Conservation (phyloP, 441 rosid species). For the Populus tomentosa region DNA sequence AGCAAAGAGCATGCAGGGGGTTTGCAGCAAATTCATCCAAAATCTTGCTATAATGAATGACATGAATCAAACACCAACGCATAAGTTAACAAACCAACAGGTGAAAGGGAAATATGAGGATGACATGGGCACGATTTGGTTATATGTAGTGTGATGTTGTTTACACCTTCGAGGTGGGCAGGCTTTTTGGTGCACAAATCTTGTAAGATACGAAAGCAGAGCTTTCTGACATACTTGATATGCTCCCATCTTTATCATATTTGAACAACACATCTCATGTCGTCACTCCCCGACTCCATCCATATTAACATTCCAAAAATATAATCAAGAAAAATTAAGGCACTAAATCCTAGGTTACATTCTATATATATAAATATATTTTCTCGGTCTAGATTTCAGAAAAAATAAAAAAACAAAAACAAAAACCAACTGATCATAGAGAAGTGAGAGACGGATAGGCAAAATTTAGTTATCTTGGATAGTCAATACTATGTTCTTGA, state of each 20-base stretch:
- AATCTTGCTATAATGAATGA: slow-evolving; percentile 5
- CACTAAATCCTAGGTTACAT: neutral
- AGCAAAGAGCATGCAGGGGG: neutral
- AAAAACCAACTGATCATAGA: neutral
- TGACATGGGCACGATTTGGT: neutral
- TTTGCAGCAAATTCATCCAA: neutral
- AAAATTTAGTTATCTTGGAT: neutral
- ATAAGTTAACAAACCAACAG: neutral
- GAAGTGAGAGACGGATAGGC: neutral
- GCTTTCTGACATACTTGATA: slow-evolving; percentile 24
- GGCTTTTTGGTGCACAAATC: slow-evolving; percentile 28
- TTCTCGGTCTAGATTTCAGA: neutral
- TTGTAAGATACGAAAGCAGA: slow-evolving; percentile 46
- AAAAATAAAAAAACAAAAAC: too few relatives aligned
- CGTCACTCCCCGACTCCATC: slow-evolving; percentile 16
- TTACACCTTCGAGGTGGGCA: slow-evolving; percentile 35
- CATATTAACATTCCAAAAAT: neutral
- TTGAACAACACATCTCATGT: slow-evolving; percentile 4
- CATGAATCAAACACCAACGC: neutral
- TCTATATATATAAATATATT: neutral
- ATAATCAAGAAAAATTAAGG: neutral
- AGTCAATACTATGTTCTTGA: neutral
- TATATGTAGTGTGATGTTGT: slow-evolving; percentile 6
- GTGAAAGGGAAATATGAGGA: slow-evolving; percentile 17
- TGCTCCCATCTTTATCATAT: slow-evolving; percentile 9